Conservation (phyloP, 2,329 filamentous ascomycete genomes). For the Xylaria arbuscula region DNA sequence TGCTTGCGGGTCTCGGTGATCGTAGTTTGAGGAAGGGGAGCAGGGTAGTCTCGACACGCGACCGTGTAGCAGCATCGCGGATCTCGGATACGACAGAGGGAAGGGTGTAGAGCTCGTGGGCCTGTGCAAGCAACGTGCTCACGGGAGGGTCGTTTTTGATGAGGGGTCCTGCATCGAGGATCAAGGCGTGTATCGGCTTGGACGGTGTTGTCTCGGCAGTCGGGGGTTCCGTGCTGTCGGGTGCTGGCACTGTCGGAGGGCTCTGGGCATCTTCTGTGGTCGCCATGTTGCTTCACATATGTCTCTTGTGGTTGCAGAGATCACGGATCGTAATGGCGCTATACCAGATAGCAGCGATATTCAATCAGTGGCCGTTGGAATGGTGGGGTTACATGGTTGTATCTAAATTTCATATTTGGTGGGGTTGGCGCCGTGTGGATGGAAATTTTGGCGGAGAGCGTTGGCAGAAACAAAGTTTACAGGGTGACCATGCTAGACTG, state of each 20-base stretch:
- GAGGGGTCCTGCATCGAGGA: constrained; percentile 91
- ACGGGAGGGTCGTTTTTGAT: constrained; percentile 92
- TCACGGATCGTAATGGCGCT: too few species aligned
- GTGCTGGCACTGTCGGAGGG: constrained; percentile 32
- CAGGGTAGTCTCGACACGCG: constrained; percentile 84
- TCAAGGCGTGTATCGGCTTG: constrained; percentile 83
- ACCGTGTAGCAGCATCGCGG: constrained; percentile 82
- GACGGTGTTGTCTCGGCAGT: constrained; percentile 27
- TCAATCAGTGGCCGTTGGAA: not conserved
- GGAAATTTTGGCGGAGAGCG: constrained; percentile 46
- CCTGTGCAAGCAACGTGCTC: constrained; percentile 81
- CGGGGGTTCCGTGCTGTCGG: constrained; percentile 8
- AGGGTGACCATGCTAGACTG: not conserved
- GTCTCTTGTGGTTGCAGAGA: too few species aligned
- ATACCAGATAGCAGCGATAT: not conserved
- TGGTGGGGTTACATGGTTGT: constrained; percentile 32
- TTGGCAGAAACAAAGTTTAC: constrained; percentile 37
- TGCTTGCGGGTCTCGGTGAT: constrained; percentile 77
- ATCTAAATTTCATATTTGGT: constrained; percentile 41
- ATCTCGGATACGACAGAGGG: constrained; percentile 90
- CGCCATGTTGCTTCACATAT: constrained; percentile 26
- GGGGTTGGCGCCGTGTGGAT: constrained; percentile 38
- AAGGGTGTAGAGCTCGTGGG: constrained; percentile 82
- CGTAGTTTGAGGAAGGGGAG: constrained; percentile 85
- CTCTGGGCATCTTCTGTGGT: constrained; percentile 28